Evolutionary conservation across 2,329 filamentous ascomycete species (phyloP).

Genomic region (Fusarium avenaceum): DNA sequence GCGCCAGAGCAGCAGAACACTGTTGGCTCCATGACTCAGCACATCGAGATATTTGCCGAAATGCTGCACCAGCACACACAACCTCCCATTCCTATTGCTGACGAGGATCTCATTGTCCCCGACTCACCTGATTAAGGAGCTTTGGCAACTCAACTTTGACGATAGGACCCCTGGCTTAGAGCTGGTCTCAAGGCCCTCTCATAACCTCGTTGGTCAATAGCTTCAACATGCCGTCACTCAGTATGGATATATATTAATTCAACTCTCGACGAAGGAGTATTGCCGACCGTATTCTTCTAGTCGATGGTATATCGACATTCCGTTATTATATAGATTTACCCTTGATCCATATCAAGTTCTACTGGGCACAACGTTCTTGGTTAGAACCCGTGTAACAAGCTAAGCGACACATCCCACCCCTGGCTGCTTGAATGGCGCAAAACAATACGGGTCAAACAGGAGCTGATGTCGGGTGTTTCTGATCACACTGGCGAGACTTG

Average conservation of each 20-base stretch:
- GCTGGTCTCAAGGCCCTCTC: slow-evolving; percentile 34
- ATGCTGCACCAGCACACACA: slow-evolving; percentile 52
- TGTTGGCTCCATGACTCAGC: slow-evolving; percentile 56
- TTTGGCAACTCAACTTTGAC: neutral
- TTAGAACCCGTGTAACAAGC: neutral
- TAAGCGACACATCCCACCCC: neutral
- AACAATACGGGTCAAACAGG: neutral
- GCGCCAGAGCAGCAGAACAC: slow-evolving; percentile 53
- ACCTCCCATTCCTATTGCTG: slow-evolving; percentile 50
- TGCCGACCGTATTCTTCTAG: neutral
- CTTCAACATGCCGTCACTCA: slow-evolving; percentile 12
- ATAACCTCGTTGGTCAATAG: slow-evolving; percentile 7
- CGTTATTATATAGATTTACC: neutral
- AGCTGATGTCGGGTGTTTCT: neutral
- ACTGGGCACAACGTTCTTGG: neutral
- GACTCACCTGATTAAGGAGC: slow-evolving; percentile 53
- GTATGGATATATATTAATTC: neutral
- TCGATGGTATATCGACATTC: slow-evolving; percentile 20
- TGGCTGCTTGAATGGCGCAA: neutral
- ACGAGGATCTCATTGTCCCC: slow-evolving; percentile 51
- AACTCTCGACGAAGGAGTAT: neutral
- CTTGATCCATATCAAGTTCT: slow-evolving; percentile 1
- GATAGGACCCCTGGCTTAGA: slow-evolving; percentile 20
- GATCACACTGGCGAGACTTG: slow-evolving; percentile 1
- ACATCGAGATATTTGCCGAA: slow-evolving; percentile 58